Percentiles rank a stretch among this genome's conserved stretches.
These are phyloP conservation scores for Mortierella sp. DNA, from an alignment of 371 early-diverging fungal genomes.

Conservation along the genomic window DNA sequence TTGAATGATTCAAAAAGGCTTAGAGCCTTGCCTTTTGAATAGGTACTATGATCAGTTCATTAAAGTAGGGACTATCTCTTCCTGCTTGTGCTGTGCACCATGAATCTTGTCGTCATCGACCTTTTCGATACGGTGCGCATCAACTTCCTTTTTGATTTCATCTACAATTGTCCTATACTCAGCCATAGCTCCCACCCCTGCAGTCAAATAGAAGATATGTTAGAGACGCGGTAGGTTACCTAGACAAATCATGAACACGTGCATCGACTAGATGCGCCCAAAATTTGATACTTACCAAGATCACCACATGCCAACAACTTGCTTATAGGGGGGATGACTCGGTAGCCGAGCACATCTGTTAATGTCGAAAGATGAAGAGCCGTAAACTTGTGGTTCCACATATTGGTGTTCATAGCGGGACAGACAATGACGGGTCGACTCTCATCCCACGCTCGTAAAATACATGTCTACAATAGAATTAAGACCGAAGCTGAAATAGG, in stretches of 20 bases:
- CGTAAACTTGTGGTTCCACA: slow-evolving; percentile 97
- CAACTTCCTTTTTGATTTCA: slow-evolving; percentile 45
- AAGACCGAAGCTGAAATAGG: neutral
- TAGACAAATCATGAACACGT: neutral
- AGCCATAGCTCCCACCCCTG: slow-evolving; percentile 70
- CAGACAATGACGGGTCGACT: slow-evolving; percentile 76
- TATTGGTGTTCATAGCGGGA: slow-evolving; percentile 98
- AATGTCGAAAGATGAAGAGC: slow-evolving; percentile 71
- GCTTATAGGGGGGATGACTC: slow-evolving; percentile 81
- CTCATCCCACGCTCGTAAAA: slow-evolving; percentile 92
- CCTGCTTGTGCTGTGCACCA: too few relatives aligned
- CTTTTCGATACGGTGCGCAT: too few relatives aligned
- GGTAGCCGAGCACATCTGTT: slow-evolving; percentile 62
- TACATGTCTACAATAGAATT: slow-evolving; percentile 77
- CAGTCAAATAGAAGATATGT: neutral
- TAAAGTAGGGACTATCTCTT: too few relatives aligned
- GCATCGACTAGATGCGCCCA: neutral
- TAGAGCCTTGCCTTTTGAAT: too few relatives aligned
- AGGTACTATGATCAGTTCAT: too few relatives aligned
- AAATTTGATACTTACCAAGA: slow-evolving; percentile 62
- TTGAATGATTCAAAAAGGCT: too few relatives aligned
- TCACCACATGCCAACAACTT: slow-evolving; percentile 96
- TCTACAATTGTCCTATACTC: slow-evolving; percentile 58
- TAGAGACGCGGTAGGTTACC: neutral
- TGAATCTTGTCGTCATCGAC: too few relatives aligned